Evolutionary conservation across 176 grass and related monocot genomes (phyloP).

Genomic region (Rhynchospora breviuscula): DNA sequence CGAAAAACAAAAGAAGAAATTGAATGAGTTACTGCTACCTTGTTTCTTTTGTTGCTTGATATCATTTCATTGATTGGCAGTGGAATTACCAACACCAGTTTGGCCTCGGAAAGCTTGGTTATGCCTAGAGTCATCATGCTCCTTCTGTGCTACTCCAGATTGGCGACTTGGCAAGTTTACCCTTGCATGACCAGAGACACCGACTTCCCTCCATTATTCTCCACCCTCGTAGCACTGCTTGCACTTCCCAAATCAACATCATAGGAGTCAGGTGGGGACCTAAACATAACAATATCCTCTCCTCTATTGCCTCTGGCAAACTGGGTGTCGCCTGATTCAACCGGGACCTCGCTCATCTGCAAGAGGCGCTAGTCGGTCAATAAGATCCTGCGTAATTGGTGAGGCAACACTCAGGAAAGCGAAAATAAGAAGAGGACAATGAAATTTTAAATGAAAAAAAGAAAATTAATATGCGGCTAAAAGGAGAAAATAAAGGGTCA

Average conservation of each 20-base stretch:
- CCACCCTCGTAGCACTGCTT: slow-evolving; percentile 17
- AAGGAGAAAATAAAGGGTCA: too few species aligned
- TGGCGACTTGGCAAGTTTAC: slow-evolving; percentile 38
- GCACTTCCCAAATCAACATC: slow-evolving; percentile 32
- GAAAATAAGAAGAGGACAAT: too few species aligned
- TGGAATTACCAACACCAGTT: not conserved
- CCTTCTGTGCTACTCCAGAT: slow-evolving; percentile 35
- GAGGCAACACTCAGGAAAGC: too few species aligned
- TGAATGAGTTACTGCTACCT: not conserved
- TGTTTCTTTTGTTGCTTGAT: slow-evolving; percentile 61
- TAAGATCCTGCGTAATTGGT: too few species aligned
- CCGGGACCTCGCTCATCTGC: slow-evolving; percentile 36
- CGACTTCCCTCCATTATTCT: slow-evolving; percentile 61
- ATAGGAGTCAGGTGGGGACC: slow-evolving; percentile 45
- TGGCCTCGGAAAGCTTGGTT: slow-evolving; percentile 46
- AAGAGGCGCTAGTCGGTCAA: too few species aligned
- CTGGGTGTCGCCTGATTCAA: slow-evolving; percentile 30
- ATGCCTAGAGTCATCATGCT: slow-evolving; percentile 44
- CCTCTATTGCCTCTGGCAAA: slow-evolving; percentile 39
- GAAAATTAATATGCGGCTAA: too few species aligned
- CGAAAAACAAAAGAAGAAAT: too few species aligned
- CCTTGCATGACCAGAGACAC: slow-evolving; percentile 64
- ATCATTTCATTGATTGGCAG: slow-evolving; percentile 29
- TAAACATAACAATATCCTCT: slow-evolving; percentile 62
- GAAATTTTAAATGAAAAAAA: too few species aligned